Evolutionary conservation across 768 basidiomycete species (phyloP).

Genomic region (Scleroderma bovista): DNA sequence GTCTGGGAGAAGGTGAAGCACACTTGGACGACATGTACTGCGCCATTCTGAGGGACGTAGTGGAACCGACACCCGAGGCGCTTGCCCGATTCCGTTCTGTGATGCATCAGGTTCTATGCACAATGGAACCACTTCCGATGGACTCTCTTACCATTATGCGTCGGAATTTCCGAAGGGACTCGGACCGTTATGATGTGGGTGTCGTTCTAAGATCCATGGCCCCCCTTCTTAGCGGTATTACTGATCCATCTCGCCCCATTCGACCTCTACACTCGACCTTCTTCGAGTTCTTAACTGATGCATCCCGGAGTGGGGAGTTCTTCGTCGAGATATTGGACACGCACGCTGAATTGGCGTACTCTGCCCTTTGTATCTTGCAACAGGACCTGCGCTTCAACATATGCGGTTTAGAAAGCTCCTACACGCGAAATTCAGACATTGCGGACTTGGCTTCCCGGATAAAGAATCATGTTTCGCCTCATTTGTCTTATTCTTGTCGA

Average conservation of each 20-base stretch:
- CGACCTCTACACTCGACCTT: constrained; percentile 22
- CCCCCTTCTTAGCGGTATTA: constrained; percentile 2
- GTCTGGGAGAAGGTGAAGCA: background rate
- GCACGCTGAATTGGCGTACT: constrained; percentile 13
- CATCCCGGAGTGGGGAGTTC: background rate
- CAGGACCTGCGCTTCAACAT: constrained; percentile 28
- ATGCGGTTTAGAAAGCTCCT: constrained; percentile 25
- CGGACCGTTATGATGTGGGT: background rate
- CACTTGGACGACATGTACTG: background rate
- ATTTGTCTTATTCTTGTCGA: background rate
- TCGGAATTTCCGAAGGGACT: background rate
- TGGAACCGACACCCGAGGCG: background rate
- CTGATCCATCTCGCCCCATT: background rate
- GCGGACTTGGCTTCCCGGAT: constrained; percentile 2
- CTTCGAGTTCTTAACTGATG: constrained; percentile 17
- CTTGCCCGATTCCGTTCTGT: background rate
- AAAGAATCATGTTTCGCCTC: background rate
- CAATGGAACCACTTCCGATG: constrained; percentile 1
- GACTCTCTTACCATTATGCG: background rate
- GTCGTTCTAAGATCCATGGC: background rate
- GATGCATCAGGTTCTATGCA: constrained; percentile 1
- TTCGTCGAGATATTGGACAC: constrained; percentile 1
- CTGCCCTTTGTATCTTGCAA: constrained; percentile 20
- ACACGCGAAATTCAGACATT: constrained; percentile 18
- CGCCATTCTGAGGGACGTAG: background rate